Percentiles rank a stretch among this genome's conserved stretches.
Evolutionary conservation across 2,329 filamentous ascomycete genomes (phyloP).

Genomic region (Nothophoma quercina): DNA sequence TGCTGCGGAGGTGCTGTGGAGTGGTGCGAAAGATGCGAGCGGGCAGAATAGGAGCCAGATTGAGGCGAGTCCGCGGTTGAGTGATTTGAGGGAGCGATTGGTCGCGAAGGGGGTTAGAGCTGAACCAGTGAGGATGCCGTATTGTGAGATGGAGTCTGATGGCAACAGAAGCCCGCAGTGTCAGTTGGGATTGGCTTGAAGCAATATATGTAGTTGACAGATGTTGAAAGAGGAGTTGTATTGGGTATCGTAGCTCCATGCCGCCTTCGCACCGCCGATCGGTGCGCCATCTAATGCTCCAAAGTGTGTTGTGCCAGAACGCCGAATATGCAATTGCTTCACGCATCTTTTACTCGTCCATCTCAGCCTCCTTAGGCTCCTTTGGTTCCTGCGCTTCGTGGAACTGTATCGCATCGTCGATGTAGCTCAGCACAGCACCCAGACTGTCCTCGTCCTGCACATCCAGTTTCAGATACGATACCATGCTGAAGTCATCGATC

Average conservation of each 20-base stretch:
- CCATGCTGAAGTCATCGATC: slow-evolving; percentile 98
- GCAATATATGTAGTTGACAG: not conserved
- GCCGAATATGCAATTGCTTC: slow-evolving; percentile 15
- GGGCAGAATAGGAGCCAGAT: slow-evolving; percentile 76
- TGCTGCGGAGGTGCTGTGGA: slow-evolving; percentile 83
- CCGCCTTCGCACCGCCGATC: not conserved
- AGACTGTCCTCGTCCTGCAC: slow-evolving; percentile 93
- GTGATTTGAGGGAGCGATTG: slow-evolving; percentile 79
- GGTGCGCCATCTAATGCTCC: slow-evolving; percentile 16
- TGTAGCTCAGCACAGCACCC: slow-evolving; percentile 82
- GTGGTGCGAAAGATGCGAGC: slow-evolving; percentile 68
- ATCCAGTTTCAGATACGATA: slow-evolving; percentile 90
- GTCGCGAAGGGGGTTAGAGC: slow-evolving; percentile 71
- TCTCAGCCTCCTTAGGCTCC: slow-evolving; percentile 67
- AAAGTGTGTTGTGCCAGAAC: slow-evolving; percentile 8
- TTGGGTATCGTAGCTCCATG: slow-evolving; percentile 17
- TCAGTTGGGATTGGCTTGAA: slow-evolving; percentile 18
- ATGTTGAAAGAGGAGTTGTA: not conserved
- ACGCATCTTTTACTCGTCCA: slow-evolving; percentile 12
- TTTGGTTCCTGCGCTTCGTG: slow-evolving; percentile 92
- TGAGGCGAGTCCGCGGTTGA: slow-evolving; percentile 72
- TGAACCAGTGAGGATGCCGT: slow-evolving; percentile 74
- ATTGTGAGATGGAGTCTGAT: slow-evolving; percentile 69
- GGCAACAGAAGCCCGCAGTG: slow-evolving; percentile 28
- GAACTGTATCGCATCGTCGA: slow-evolving; percentile 92